phyloP scores from a whole-genome alignment of 164 flowering plant species.

The Malania oleifera region DNA sequence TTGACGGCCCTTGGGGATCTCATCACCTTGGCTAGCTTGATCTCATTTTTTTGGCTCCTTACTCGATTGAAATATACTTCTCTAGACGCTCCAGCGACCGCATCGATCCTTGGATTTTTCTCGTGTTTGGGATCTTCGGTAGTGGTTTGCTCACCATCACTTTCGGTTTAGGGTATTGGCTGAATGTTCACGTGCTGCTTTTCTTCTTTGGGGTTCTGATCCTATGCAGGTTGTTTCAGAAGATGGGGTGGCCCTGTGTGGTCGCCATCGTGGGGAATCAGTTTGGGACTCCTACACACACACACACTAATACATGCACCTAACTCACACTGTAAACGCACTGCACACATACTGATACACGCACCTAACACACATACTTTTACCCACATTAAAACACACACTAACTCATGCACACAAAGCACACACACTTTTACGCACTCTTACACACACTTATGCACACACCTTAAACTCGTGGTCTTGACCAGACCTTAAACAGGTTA shows the following conservation, averaged over 20 bases:
- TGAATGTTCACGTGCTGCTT: conserved; percentile 49
- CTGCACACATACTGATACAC: too few species aligned
- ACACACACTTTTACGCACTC: too few species aligned
- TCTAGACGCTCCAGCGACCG: conserved; percentile 85
- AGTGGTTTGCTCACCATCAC: conserved; percentile 57
- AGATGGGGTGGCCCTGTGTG: conserved; percentile 94
- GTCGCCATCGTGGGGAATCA: conserved; percentile 90
- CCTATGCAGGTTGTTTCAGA: conserved; percentile 77
- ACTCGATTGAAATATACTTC: conserved; percentile 72
- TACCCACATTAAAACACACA: too few species aligned
- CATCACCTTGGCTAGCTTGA: conserved; percentile 87
- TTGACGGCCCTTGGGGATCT: conserved; percentile 59
- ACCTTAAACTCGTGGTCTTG: too few species aligned
- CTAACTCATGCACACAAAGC: too few species aligned
- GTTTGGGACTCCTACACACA: too few species aligned
- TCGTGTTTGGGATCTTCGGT: conserved; percentile 75
- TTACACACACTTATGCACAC: too few species aligned
- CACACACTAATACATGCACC: too few species aligned
- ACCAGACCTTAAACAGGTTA: too few species aligned
- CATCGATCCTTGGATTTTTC: conserved; percentile 58
- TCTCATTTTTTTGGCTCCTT: conserved; percentile 72
- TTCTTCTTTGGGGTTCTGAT: conserved; percentile 63
- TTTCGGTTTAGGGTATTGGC: conserved; percentile 82
- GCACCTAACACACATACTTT: too few species aligned
- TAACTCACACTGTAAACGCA: too few species aligned